phyloP scores from a whole-genome alignment of 129 eudicot species.

The Pseudognaphalium luteoalbum region DNA sequence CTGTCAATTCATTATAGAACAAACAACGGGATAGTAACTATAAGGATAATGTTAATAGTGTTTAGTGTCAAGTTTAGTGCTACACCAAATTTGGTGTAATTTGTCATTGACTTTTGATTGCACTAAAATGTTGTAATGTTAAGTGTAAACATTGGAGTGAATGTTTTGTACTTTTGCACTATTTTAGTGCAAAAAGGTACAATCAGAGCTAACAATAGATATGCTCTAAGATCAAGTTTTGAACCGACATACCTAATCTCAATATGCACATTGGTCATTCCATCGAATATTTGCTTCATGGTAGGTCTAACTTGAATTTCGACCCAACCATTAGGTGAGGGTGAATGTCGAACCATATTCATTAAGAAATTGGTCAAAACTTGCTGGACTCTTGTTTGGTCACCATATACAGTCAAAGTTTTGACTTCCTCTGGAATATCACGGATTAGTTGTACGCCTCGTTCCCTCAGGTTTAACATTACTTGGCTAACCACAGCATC shows the following conservation, averaged over 20 bases:
- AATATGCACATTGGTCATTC: conserved; percentile 47
- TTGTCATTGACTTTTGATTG: background rate
- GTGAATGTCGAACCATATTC: conserved; percentile 78
- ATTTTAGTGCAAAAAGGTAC: no score
- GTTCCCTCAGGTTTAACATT: conserved; percentile 66
- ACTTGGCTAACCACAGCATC: conserved; percentile 95
- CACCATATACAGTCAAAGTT: conserved; percentile 68
- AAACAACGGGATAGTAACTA: background rate
- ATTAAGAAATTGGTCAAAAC: conserved; percentile 71
- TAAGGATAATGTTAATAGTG: no score
- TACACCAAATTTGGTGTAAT: no score
- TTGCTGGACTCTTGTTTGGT: conserved; percentile 82
- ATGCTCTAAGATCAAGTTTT: background rate
- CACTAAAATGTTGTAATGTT: no score
- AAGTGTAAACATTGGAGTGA: no score
- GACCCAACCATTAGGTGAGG: conserved; percentile 87
- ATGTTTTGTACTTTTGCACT: no score
- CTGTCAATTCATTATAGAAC: background rate
- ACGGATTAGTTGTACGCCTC: conserved; percentile 77
- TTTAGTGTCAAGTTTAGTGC: no score
- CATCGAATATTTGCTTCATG: conserved; percentile 61
- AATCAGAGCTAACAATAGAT: background rate
- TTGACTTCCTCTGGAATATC: conserved; percentile 90
- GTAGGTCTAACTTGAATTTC: conserved; percentile 75
- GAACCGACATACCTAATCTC: conserved; percentile 61